Conservation (phyloP, 768 basidiomycete genomes). For the Collybiopsis confluens region DNA sequence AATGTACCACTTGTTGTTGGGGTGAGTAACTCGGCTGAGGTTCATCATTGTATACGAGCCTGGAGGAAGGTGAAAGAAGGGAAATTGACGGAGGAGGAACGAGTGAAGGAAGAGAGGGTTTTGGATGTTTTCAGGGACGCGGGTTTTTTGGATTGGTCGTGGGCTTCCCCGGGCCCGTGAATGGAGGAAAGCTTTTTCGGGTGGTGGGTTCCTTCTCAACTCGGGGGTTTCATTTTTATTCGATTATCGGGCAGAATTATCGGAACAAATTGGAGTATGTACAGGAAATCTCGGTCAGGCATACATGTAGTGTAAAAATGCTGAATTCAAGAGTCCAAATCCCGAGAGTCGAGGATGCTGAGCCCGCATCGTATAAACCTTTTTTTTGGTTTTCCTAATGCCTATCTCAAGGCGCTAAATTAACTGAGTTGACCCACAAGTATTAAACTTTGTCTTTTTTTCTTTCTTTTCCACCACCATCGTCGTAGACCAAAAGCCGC, state of each 20-base stretch:
- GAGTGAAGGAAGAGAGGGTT: conserved; percentile 40
- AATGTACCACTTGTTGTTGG: conserved; percentile 68
- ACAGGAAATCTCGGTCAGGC: too few relatives aligned
- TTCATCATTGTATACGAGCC: conserved; percentile 65
- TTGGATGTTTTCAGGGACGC: conserved; percentile 42
- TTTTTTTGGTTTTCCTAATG: too few relatives aligned
- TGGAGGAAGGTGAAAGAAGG: conserved; percentile 59
- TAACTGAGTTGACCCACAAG: too few relatives aligned
- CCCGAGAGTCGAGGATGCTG: too few relatives aligned
- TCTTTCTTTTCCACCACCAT: not conserved
- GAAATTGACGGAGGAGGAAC: conserved; percentile 18
- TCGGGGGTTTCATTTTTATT: too few relatives aligned
- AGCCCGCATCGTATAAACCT: too few relatives aligned
- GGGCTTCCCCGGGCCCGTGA: conserved; percentile 58
- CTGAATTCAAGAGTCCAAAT: too few relatives aligned
- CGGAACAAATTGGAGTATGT: too few relatives aligned
- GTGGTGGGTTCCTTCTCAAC: too few relatives aligned
- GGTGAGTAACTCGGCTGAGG: conserved; percentile 64
- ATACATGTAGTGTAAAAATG: too few relatives aligned
- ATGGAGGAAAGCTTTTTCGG: not conserved
- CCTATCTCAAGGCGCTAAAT: too few relatives aligned
- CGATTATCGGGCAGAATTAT: too few relatives aligned
- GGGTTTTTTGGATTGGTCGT: conserved; percentile 66
- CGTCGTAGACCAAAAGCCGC: conserved; percentile 55
- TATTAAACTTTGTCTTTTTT: not conserved